Base-by-base conservation (phyloP, 2,329 filamentous ascomycete genomes). In the Fusarium sambucinum region DNA sequence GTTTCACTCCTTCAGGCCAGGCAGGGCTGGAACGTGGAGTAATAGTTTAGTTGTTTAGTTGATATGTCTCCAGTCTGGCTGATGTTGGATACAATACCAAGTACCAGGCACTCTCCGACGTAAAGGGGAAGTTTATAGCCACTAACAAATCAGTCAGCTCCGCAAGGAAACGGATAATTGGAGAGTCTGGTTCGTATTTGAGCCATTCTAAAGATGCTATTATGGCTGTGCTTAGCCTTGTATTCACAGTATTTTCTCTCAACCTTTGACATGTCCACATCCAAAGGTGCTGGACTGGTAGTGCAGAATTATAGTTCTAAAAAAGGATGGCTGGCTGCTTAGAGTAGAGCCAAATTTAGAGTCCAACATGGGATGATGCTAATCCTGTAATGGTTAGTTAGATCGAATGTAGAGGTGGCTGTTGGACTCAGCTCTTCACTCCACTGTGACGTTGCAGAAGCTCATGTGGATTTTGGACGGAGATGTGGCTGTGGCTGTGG, bases 271-370 rank as follows among this genome's bases (percentile, higher is more conserved):
- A 52, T 62, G 55, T 69, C 46, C 37, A 58, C 32, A 25, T 13
- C 27, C 27, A 27, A 27, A 27, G 27, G 8, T 7, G 27, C 6
- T 27, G 6, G 25, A 40, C 47, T 40, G 14, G 19, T 19, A 32
- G 42, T 38, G 40, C 37, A 51, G 30, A 23, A 29, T 45, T 51
- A 46, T 37, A 29, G 35, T 55, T 52, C 61, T 56, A 62, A 66
- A 65, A 62, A 51, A 38, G 63, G 51, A 55, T 27, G 32, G 44
- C 50, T 59, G 53, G 58, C 51, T 42, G 67, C 57, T 72, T 67
- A 71, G 55, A 69, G 38, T 40, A 69, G 61, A 63, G 30, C 66
- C 63, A 70, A 73, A 70, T 70, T 69, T 72, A 63, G 58, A 55
- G 56, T 72, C 61, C 54, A 54, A 57, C n/a, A 69, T 51, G 42